Evolutionary conservation across 2,329 filamentous ascomycete genomes (phyloP), one percentile per base, ranked within the genome.

Genomic region (Alternaria triticina): DNA sequence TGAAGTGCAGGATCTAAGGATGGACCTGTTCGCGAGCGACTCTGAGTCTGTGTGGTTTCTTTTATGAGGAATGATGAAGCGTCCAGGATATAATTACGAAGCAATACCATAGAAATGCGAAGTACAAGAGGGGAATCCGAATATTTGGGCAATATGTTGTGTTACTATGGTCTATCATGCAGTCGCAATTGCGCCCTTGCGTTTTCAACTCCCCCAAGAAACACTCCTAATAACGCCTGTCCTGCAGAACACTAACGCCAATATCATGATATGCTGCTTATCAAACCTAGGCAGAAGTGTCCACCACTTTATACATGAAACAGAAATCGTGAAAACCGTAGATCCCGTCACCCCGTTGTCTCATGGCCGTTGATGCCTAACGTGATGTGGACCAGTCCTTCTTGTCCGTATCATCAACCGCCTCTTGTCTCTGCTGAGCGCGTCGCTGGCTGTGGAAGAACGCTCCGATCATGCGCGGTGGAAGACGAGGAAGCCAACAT

Each of bases 401-500:
- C 9, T 40, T 17, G 20, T 22, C 30, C 13, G 3, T 13, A 3
- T 43, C n/a, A 15, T 25, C 44, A 27, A 57, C n/a, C 11, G 5
- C 11, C n/a, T 20, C 30, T 40, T 45, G 22, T 33, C 22, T 15
- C 30, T 25, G 11, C 5, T 33, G 20, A 17, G 17, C 47, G 28
- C 28, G 45, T 57, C 12, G 28, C 46, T 17, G 12, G 1, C 30
- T 15, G 15, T 9, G 23, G 43, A 8, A 30, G 7, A 9, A 17
- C 9, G 6, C 22, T 17, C 10, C 15, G 5, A 27, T 65, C 58
- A 77, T 9, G 73, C 70, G 1, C 77, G 74, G 30, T 77, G 71
- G 57, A 79, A 80, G 52, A 77, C 71, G 15, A 78, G 63, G 52
- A 71, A 78, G 3, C 78, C 78, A 9, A 71, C 36, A 12, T 76